Conservation (phyloP, 306 rosid genomes). For the Quercus engelmannii region DNA sequence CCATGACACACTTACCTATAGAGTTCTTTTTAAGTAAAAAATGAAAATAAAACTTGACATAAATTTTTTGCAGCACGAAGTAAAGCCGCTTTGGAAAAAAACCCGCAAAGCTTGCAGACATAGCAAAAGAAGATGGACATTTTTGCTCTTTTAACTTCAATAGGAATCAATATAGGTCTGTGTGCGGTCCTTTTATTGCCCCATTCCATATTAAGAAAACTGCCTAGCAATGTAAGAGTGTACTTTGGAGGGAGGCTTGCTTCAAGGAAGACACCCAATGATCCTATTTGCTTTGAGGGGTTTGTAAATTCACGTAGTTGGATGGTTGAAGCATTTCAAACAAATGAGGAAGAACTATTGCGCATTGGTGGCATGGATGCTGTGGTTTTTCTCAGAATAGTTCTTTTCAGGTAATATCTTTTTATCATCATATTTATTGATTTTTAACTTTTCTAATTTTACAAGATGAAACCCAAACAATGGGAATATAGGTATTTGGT, state of each 20-base stretch:
- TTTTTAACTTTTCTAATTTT: not conserved
- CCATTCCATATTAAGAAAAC: constrained; percentile 81
- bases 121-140: constrained; percentile 58
- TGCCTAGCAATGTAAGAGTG: constrained; percentile 65
- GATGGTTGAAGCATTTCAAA: constrained; percentile 78
- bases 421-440: not conserved
- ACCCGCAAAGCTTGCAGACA: constrained; percentile 31
- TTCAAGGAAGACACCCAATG: constrained; percentile 23
- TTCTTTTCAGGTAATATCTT: constrained; percentile 64
- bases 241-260: constrained; percentile 71
- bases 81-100: constrained; percentile 18
- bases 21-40: not conserved
- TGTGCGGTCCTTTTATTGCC: constrained; percentile 64
- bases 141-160: constrained; percentile 86
- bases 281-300: constrained; percentile 60
- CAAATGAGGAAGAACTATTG: constrained; percentile 70
- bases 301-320: constrained; percentile 88
- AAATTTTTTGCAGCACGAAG: constrained; percentile 5
- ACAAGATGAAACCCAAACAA: too few relatives aligned
- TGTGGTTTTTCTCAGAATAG: constrained; percentile 66
- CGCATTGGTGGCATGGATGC: constrained; percentile 78
- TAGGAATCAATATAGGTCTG: constrained; percentile 61
- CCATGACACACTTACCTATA: not conserved
- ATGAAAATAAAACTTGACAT: not conserved
- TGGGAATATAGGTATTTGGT: too few relatives aligned